Conservation (phyloP, 2,329 filamentous ascomycete species). For the Ophiostoma sp. region DNA sequence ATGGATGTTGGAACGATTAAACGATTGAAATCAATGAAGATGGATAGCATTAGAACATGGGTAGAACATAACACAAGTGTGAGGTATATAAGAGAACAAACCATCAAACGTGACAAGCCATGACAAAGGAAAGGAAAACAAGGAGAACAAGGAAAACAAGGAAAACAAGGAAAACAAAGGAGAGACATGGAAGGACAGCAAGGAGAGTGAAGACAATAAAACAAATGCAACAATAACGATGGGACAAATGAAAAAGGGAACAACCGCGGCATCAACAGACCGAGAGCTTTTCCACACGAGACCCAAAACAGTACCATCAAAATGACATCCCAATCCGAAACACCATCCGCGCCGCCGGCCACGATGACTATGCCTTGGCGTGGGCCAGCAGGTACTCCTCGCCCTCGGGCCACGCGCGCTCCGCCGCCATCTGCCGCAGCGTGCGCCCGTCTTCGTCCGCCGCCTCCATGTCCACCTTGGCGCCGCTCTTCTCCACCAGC, state of each 20-base stretch:
- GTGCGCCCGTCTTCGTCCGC: constrained; percentile 30
- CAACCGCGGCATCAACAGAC: not conserved
- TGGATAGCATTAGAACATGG: no score
- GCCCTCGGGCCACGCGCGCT: constrained; percentile 55
- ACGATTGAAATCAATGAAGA: not conserved
- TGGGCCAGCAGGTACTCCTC: constrained; percentile 39
- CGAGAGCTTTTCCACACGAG: not conserved
- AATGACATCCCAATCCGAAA: not conserved
- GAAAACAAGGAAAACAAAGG: not conserved
- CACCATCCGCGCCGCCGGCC: not conserved
- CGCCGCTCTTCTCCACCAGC: constrained; percentile 36
- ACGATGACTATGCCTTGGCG: constrained; percentile 14
- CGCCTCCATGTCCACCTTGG: constrained; percentile 28
- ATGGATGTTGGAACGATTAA: not conserved
- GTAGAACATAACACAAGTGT: constrained; percentile 1
- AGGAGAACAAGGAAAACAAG: not conserved
- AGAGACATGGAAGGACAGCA: not conserved
- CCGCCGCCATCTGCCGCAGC: constrained; percentile 53
- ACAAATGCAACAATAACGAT: no score
- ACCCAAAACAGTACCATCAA: not conserved
- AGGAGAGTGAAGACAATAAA: not conserved
- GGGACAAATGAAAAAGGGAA: not conserved
- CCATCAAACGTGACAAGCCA: not conserved
- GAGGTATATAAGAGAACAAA: constrained; percentile 11
- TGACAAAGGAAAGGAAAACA: not conserved